Evolutionary conservation across 1,284 basidiomycete species (phyloP).

Genomic region (Ustilago vetiveriae): DNA sequence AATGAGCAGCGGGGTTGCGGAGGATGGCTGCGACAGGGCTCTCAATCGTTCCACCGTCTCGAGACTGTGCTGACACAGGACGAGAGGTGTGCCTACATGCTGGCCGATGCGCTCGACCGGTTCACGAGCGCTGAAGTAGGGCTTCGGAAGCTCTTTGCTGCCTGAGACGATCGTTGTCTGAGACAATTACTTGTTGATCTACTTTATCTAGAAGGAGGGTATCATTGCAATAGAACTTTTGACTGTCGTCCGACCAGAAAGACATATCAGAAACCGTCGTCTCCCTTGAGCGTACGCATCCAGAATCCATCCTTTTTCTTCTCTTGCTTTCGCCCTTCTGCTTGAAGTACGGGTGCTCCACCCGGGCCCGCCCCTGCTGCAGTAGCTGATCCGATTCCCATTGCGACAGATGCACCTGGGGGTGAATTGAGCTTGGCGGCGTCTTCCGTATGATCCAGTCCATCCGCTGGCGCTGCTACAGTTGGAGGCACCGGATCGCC

Average conservation of each 20-base stretch:
- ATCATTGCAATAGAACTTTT: conserved; percentile 10
- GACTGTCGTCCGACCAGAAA: not conserved
- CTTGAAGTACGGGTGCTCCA: conserved; percentile 26
- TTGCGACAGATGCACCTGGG: conserved; percentile 7
- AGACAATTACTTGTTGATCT: too few relatives aligned
- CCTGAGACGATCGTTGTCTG: too few relatives aligned
- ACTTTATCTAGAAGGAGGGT: too few relatives aligned
- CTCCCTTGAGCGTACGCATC: conserved; percentile 42
- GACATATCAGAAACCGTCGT: conserved; percentile 12
- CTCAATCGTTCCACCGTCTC: conserved; percentile 5
- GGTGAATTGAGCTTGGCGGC: conserved; percentile 30
- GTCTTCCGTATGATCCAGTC: conserved; percentile 33
- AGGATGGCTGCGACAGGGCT: conserved; percentile 19
- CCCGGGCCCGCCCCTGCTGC: conserved; percentile 22
- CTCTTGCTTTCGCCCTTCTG: conserved; percentile 23
- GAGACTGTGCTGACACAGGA: conserved; percentile 7
- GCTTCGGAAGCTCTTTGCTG: conserved; percentile 12
- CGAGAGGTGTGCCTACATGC: conserved; percentile 21
- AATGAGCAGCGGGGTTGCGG: conserved; percentile 9
- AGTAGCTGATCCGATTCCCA: conserved; percentile 25
- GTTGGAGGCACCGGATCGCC: conserved; percentile 30
- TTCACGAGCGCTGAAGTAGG: conserved; percentile 14
- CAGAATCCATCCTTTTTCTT: conserved; percentile 41
- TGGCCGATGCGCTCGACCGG: conserved; percentile 19
- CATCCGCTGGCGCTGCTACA: conserved; percentile 4